Conservation (phyloP, 306 rosid species). For the Erythrophleum fordii region DNA sequence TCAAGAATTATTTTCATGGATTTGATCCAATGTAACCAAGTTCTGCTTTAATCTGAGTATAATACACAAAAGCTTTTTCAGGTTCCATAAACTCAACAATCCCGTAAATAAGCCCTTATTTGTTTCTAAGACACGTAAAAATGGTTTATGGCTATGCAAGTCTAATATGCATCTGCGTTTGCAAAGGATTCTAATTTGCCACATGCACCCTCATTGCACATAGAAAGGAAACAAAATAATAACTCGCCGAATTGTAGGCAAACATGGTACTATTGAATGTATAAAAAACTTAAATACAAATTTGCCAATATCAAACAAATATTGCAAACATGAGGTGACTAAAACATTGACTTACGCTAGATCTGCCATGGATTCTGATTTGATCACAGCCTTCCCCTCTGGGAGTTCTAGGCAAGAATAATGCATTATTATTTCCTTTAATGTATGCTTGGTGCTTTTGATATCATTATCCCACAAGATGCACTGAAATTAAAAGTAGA, state of each 20-base stretch:
- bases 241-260: background rate
- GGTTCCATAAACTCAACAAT: background rate
- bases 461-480: slow-evolving; percentile 93
- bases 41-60: background rate
- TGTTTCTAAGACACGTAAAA: background rate
- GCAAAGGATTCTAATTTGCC: background rate
- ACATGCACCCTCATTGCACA: background rate
- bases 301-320: background rate
- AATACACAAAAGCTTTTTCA: background rate
- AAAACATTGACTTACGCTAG: slow-evolving; percentile 72
- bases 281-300: too few relatives aligned
- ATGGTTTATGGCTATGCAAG: background rate
- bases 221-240: too few relatives aligned
- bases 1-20: background rate
- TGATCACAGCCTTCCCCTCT: slow-evolving; percentile 84
- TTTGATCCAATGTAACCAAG: background rate
- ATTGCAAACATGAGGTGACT: slow-evolving; percentile 33
- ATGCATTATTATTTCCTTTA: slow-evolving; percentile 80
- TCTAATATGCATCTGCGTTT: background rate
- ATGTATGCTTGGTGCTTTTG: slow-evolving; percentile 79
- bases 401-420: slow-evolving; percentile 76
- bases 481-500: slow-evolving; percentile 59
- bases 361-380: slow-evolving; percentile 66
- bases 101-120: background rate
- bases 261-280: background rate